These are phyloP conservation scores for Beauveria varroae DNA, from an alignment of 2,329 filamentous ascomycete genomes.

Conservation along the genomic window DNA sequence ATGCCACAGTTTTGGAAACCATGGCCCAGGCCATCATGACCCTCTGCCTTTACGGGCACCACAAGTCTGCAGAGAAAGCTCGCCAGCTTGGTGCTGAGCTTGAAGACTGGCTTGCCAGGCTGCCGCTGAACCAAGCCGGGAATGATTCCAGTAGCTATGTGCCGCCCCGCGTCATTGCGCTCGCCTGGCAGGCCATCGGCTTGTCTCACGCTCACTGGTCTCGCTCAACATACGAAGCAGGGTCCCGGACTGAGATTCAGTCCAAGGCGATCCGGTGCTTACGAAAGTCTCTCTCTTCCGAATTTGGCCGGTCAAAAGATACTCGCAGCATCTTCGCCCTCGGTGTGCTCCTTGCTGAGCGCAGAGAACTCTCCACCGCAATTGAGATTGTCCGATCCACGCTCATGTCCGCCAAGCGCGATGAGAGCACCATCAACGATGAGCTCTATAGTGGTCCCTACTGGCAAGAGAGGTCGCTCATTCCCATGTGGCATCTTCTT, in stretches of 20 bases:
- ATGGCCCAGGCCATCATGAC: constrained; percentile 73
- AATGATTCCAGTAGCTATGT: constrained; percentile 32
- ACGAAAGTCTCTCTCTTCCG: constrained; percentile 62
- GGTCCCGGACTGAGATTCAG: constrained; percentile 64
- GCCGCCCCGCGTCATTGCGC: constrained; percentile 53
- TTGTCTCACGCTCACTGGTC: constrained; percentile 85
- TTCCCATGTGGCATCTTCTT: constrained; percentile 88
- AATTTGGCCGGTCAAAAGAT: constrained; percentile 58
- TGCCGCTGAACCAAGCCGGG: constrained; percentile 29
- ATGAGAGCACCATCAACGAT: constrained; percentile 33
- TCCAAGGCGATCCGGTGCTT: constrained; percentile 69
- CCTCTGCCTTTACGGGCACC: constrained; percentile 73
- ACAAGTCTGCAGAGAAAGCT: constrained; percentile 71
- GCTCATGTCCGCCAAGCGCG: constrained; percentile 50
- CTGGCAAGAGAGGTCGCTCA: constrained; percentile 57
- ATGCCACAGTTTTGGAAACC: constrained; percentile 68
- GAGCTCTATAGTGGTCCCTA: constrained; percentile 39
- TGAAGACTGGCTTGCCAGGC: constrained; percentile 65
- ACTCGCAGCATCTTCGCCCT: constrained; percentile 74
- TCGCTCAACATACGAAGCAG: constrained; percentile 67
- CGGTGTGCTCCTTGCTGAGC: constrained; percentile 79
- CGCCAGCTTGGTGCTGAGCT: constrained; percentile 62
- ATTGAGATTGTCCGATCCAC: constrained; percentile 77
- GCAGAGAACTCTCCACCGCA: constrained; percentile 69
- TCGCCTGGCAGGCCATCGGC: constrained; percentile 78